phyloP scores from a whole-genome alignment of 148 eudicot genomes.

The Diospyros lotus region DNA sequence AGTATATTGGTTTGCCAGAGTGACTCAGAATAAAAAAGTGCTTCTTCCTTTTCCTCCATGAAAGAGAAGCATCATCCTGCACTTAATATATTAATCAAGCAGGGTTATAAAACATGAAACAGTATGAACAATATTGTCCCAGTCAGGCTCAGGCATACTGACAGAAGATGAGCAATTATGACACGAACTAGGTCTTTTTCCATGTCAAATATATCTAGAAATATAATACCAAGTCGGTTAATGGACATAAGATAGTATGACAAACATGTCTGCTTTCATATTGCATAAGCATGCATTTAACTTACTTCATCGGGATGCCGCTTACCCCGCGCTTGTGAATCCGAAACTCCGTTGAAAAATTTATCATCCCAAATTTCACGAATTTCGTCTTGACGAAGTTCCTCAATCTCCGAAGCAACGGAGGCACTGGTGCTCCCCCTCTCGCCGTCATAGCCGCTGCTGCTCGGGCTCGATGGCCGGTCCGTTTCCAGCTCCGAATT shows the following conservation, averaged over 20 bases:
- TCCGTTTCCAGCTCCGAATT: constrained; percentile 47
- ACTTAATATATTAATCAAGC: constrained; percentile 23
- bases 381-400: constrained; percentile 36
- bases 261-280: too few species aligned
- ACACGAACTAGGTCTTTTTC: too few species aligned
- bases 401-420: constrained; percentile 46
- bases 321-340: constrained; percentile 38
- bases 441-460: constrained; percentile 88
- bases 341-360: constrained; percentile 28
- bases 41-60: constrained; percentile 96
- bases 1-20: constrained; percentile 96
- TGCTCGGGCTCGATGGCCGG: constrained; percentile 51
- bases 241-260: too few species aligned
- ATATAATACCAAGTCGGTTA: too few species aligned
- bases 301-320: constrained; percentile 82
- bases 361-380: constrained; percentile 25
- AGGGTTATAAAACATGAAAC: not conserved
- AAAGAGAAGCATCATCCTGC: constrained; percentile 88
- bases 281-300: not conserved
- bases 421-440: constrained; percentile 54
- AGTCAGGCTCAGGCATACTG: too few species aligned
- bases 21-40: constrained; percentile 83
- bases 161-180: too few species aligned
- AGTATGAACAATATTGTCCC: too few species aligned
- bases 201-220: too few species aligned